phyloP scores from a whole-genome alignment of 2,329 filamentous ascomycete species.

The Ceratocystis ficicola region DNA sequence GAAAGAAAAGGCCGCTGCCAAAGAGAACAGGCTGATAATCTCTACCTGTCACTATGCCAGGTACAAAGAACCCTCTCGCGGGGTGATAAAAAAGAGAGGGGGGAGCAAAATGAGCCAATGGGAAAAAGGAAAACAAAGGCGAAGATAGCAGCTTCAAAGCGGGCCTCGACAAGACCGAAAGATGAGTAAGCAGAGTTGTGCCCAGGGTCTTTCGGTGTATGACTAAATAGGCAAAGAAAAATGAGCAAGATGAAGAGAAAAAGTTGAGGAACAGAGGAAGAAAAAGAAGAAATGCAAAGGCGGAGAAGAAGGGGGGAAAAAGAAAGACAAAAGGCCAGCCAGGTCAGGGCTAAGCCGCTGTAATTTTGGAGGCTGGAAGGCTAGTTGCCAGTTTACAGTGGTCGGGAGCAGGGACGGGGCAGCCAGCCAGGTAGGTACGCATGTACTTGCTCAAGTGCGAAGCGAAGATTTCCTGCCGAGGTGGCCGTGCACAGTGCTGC shows the following conservation, averaged over 20 bases:
- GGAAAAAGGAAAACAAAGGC: conserved; percentile 8
- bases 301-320: conserved; percentile 9
- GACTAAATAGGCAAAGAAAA: conserved; percentile 24
- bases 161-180: not conserved
- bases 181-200: conserved; percentile 13
- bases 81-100: conserved; percentile 21
- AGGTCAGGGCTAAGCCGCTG: conserved; percentile 3
- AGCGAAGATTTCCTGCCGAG: not conserved
- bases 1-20: not conserved
- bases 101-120: conserved; percentile 22
- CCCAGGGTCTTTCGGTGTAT: conserved; percentile 7
- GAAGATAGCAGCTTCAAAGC: not conserved
- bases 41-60: conserved; percentile 3
- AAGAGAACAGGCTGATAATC: not conserved
- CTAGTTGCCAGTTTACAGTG: not conserved
- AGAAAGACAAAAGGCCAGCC: conserved; percentile 13
- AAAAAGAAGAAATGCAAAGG: conserved; percentile 16
- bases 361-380: conserved; percentile 12
- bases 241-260: not conserved
- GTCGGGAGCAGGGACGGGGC: not conserved
- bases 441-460: too few species aligned
- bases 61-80: not conserved
- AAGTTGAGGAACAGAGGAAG: conserved; percentile 7
- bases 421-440: not conserved
- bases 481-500: conserved; percentile 1